Conservation (phyloP, 192 early-diverging fungal genomes). For the Backusella tuberculispora region DNA sequence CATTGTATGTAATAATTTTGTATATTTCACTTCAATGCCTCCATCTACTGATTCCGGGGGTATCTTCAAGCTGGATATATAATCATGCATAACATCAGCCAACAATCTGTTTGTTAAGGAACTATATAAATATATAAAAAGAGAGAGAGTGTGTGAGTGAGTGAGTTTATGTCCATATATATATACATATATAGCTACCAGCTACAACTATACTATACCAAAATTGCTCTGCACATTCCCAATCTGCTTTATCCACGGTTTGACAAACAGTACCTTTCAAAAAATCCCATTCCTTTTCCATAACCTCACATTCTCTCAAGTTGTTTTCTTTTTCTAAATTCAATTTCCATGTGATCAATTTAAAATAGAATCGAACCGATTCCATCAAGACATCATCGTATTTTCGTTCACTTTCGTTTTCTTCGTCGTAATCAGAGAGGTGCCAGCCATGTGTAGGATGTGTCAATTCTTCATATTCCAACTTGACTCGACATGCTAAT, state of each 20-base stretch:
- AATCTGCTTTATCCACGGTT: slow-evolving; percentile 72
- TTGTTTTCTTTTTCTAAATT: slow-evolving; percentile 58
- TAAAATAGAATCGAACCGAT: slow-evolving; percentile 78
- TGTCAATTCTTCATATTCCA: slow-evolving; percentile 66
- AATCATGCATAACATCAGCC: slow-evolving; percentile 52
- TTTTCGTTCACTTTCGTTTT: slow-evolving; percentile 23
- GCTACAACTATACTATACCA: slow-evolving; percentile 51
- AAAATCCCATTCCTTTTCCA: slow-evolving; percentile 85
- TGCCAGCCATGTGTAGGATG: slow-evolving; percentile 68
- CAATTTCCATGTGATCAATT: slow-evolving; percentile 76
- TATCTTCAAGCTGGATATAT: slow-evolving; percentile 47
- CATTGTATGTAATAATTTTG: slow-evolving; percentile 66
- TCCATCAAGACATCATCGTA: slow-evolving; percentile 76
- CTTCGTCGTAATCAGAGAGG: slow-evolving; percentile 50
- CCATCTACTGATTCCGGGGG: slow-evolving; percentile 37
- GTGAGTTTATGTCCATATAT: too few species aligned
- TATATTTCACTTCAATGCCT: slow-evolving; percentile 57
- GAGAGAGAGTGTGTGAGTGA: too few species aligned
- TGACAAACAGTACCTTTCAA: slow-evolving; percentile 66
- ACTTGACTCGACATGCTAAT: slow-evolving; percentile 74
- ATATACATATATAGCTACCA: background rate
- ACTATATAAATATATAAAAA: slow-evolving; percentile 45
- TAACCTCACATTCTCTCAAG: slow-evolving; percentile 74
- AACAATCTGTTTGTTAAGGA: slow-evolving; percentile 52
- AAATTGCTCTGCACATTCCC: slow-evolving; percentile 76